phyloP scores from a whole-genome alignment of 768 basidiomycete genomes.

The Tulasnella sp. region DNA sequence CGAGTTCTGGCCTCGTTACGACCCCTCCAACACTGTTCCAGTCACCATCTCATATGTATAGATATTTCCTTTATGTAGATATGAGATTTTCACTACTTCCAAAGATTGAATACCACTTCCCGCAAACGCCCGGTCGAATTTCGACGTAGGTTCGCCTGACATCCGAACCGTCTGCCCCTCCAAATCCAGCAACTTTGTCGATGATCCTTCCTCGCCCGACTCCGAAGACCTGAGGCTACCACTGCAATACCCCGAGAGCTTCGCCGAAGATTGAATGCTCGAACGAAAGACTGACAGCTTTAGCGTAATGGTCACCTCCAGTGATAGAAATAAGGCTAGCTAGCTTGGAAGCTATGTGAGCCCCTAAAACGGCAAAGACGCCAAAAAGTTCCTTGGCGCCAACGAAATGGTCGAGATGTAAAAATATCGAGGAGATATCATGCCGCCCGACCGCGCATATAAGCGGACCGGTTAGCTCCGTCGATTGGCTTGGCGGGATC shows the following conservation, averaged over 20 bases:
- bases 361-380: conserved; percentile 21
- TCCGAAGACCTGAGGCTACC: conserved; percentile 71
- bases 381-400: too few relatives aligned
- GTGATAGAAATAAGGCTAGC: conserved; percentile 43
- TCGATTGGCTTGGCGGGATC: too few relatives aligned
- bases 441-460: too few relatives aligned
- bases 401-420: too few relatives aligned
- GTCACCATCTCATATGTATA: background rate
- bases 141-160: conserved; percentile 50
- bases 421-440: too few relatives aligned
- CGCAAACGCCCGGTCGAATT: conserved; percentile 68
- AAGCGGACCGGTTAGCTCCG: too few relatives aligned
- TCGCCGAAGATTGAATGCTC: conserved; percentile 73
- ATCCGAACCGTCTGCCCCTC: conserved; percentile 37
- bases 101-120: conserved; percentile 74
- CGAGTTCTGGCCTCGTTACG: conserved; percentile 14
- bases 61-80: background rate
- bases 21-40: background rate
- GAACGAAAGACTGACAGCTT: conserved; percentile 76
- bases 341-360: conserved; percentile 30
- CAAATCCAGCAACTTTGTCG: conserved; percentile 59
- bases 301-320: conserved; percentile 59
- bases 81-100: conserved; percentile 41
- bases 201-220: conserved; percentile 63
- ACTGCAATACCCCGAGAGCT: conserved; percentile 64